Evolutionary conservation across 1,139 yeast species (phyloP), one percentile per base, ranked within the genome.

Genomic region (Kurtzmaniella quercitrusa): DNA sequence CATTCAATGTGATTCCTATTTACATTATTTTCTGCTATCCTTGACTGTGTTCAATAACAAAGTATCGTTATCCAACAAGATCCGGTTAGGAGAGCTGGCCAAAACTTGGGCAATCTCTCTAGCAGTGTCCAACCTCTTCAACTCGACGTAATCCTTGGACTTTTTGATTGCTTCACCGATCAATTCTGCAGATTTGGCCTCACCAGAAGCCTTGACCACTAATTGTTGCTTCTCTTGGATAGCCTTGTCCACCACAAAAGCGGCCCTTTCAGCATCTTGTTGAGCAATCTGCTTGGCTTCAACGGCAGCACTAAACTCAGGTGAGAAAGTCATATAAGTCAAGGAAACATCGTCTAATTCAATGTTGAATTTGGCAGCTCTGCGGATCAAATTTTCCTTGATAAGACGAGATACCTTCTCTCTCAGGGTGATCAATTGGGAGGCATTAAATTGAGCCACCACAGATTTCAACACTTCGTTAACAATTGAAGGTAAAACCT

Each of bases 241-340:
- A 15, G 99, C 98, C 62, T 91, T 88, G 66, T 93, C 98, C 44
- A 93, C 98, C 42, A 93, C 75, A 55, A 91, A 94, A 0, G 98
- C 97, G 12, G 98, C 98, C 65, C 96, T 82, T 70, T 93, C 97
- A 25, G 98, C 98, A 64, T 93, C 98, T 72, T 93, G 99, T 68
- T 94, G 98, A 31, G 99, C 98, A 65, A 93, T 93, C 71, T 93
- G 98, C 70, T 93, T 93, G 47, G 97, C 96, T 70, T 93, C 99
- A 43, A 93, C 99, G 2, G 99, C 98, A 40, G 85, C 83, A 44
- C 98, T 91, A 66, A 93, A 93, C 66, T 93, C 98, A 21, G 99
- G 99, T 3, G 96, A 87, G 66, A 93, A 93, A 1, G 97, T 88
- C 97, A 93, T 94, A 58, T 73, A 87, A 2, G 98, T 93, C 60